phyloP scores from a whole-genome alignment of 1,139 yeast species.

The Geotrichum europaeum region DNA sequence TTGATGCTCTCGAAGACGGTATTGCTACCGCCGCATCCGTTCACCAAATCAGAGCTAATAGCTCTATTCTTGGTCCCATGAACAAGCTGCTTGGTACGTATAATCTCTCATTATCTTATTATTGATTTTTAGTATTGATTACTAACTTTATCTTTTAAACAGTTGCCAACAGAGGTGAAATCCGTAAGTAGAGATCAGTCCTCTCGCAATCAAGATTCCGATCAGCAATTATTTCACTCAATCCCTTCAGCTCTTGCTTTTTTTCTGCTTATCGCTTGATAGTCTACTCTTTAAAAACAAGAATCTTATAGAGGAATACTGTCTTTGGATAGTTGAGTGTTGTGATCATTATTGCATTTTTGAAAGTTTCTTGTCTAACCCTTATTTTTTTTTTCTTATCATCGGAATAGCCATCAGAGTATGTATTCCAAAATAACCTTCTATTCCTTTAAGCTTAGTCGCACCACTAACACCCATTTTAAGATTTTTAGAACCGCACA shows the following conservation, averaged over 20 bases:
- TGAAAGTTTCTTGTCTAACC: background rate
- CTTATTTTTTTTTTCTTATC: background rate
- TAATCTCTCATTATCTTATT: background rate
- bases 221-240: background rate
- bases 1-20: slow-evolving; percentile 13
- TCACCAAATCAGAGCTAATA: slow-evolving; percentile 35
- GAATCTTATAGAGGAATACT: background rate
- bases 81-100: slow-evolving; percentile 35
- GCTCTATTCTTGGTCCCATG: slow-evolving; percentile 37
- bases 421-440: background rate
- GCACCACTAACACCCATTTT: slow-evolving; percentile 32
- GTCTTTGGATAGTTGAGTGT: background rate
- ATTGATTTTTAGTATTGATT: background rate
- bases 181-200: slow-evolving; percentile 38
- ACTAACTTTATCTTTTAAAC: slow-evolving; percentile 27
- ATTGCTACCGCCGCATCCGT: slow-evolving; percentile 17
- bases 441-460: slow-evolving; percentile 63
- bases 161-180: slow-evolving; percentile 96
- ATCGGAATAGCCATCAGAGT: slow-evolving; percentile 13
- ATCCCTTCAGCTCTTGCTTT: background rate
- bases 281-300: background rate
- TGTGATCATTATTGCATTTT: background rate
- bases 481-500: slow-evolving; percentile 90
- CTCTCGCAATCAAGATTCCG: background rate
- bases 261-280: background rate